Conservation (phyloP, 2,329 filamentous ascomycete genomes). For the Xylaria sp. region DNA sequence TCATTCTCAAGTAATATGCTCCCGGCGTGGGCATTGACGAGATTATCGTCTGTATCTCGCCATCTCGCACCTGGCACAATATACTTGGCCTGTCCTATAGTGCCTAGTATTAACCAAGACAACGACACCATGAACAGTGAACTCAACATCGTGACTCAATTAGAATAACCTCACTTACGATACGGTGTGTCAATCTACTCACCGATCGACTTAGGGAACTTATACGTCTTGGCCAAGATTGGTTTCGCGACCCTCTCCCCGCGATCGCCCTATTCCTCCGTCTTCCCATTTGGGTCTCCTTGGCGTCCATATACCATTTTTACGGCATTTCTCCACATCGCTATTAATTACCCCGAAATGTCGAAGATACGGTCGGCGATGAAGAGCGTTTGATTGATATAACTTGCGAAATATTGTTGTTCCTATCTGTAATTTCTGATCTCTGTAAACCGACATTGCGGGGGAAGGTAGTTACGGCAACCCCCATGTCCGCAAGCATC, state of each 20-base stretch:
- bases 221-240: constrained; percentile 29
- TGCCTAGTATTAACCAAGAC: constrained; percentile 39
- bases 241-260: constrained; percentile 33
- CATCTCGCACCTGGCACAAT: constrained; percentile 72
- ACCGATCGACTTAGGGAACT: not conserved
- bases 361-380: constrained; percentile 19
- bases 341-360: constrained; percentile 42
- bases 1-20: constrained; percentile 64
- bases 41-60: constrained; percentile 68
- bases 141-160: constrained; percentile 20
- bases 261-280: constrained; percentile 25
- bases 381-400: not conserved
- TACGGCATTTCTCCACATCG: constrained; percentile 44
- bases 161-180: not conserved
- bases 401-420: not conserved
- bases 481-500: no score
- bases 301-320: not conserved
- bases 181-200: constrained; percentile 16
- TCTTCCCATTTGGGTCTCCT: not conserved
- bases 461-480: no score
- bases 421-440: not conserved
- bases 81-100: constrained; percentile 57
- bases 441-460: no score
- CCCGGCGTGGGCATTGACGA: constrained; percentile 72
- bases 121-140: not conserved